These are phyloP conservation scores for Dicorynia guianensis DNA, from an alignment of 306 rosid genomes.

Conservation along the genomic window DNA sequence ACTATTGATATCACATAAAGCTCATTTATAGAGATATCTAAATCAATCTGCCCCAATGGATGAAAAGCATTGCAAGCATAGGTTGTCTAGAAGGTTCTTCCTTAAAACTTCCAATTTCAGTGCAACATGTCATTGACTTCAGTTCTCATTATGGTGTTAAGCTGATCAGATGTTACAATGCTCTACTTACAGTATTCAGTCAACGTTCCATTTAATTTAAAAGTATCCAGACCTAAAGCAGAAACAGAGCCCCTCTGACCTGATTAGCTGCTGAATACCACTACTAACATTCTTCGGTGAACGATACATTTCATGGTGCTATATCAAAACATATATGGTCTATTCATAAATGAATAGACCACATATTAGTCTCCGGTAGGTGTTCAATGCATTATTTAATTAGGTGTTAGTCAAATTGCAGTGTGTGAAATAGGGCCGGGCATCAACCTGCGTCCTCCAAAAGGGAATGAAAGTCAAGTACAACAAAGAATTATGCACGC, in stretches of 20 bases:
- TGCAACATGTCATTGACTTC: not conserved
- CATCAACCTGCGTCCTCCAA: not conserved
- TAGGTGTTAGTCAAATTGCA: constrained; percentile 3
- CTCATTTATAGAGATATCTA: not conserved
- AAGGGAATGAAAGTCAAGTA: constrained; percentile 24
- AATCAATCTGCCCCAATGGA: not conserved
- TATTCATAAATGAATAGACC: constrained; percentile 14
- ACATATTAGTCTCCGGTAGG: constrained; percentile 1
- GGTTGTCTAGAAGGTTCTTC: not conserved
- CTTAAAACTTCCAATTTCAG: not conserved
- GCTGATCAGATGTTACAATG: not conserved
- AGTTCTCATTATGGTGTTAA: not conserved
- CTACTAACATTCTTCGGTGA: constrained; percentile 1
- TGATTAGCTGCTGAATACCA: constrained; percentile 20
- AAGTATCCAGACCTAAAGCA: constrained; percentile 4
- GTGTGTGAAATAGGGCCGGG: constrained; percentile 15
- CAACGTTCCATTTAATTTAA: not conserved
- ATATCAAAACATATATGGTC: constrained; percentile 13
- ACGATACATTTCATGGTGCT: not conserved
- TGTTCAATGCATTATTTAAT: not conserved
- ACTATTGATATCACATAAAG: not conserved
- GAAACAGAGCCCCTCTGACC: constrained; percentile 12
- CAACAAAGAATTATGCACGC: constrained; percentile 51
- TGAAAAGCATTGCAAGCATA: constrained; percentile 17
- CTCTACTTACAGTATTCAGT: not conserved